Base-by-base conservation (phyloP, 768 basidiomycete species). In the Holtermanniella nyarrowii region DNA sequence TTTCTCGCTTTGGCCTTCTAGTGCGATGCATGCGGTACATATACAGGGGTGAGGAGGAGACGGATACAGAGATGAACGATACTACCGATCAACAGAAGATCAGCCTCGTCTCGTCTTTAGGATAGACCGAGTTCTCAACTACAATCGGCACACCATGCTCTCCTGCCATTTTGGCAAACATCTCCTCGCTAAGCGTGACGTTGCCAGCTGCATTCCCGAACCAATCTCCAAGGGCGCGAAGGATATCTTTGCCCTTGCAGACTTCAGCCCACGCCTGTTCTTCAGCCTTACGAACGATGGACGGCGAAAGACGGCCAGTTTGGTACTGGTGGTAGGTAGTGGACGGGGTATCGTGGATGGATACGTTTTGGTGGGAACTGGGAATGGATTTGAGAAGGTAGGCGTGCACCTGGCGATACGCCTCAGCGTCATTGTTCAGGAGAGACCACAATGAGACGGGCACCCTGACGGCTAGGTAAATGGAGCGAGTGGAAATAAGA, bases 221-320 rank as follows among this genome's bases (percentile, higher is more conserved):
- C 60, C 60, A 58, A 43, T 46, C 31, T 0, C 65, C 65, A 20
- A 66, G 45, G 3, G 25, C 58, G 12, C 60, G 47, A 1, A 50
- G 42, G 45, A 63, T 63, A 39, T 50, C 45, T 40, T 58, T 56
- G 1, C 53, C 65, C 26, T 56, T 50, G 48, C 54, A 54, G 18
- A 66, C 46, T 49, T 66, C 65, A 18, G 47, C 50, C 55, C 57
- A 62, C 3, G 56, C 65, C 26, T 60, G 23, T 14, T 60, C 56
- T 44, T 66, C 62, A 0, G 59, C 60, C 31, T 63, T 58, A 13
- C 11, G 26, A n/a, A 40, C 20, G 13, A 50, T 13, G 5, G 47
- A 46, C 24, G 48, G 26, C 31, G 12, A 18, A 23, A 50, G 22
- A 27, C 48, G 21, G 25, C 24, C 37, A 52, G 49, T 5, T 16